These are phyloP conservation scores for Macaranga tanarius DNA, from an alignment of 441 rosid species.

Conservation along the genomic window DNA sequence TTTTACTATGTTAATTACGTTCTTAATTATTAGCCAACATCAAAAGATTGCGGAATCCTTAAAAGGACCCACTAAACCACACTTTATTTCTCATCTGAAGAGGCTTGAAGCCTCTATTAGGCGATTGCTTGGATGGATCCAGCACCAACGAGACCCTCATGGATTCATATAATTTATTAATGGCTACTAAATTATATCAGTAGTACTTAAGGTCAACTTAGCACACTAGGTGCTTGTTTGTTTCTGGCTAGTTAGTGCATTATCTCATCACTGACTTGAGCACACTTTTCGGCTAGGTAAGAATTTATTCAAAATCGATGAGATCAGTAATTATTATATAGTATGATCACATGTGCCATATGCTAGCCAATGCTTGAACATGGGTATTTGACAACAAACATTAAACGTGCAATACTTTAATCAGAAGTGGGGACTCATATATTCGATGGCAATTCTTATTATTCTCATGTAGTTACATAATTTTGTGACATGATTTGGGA, in stretches of 20 bases:
- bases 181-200: constrained; percentile 16
- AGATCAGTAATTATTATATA: not conserved
- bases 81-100: not conserved
- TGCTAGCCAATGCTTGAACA: not conserved
- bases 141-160: constrained; percentile 12
- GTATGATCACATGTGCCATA: not conserved
- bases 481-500: not conserved
- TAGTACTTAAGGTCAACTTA: constrained; percentile 14
- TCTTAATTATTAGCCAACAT: too few relatives aligned
- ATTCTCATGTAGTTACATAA: not conserved
- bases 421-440: not conserved
- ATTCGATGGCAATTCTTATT: not conserved
- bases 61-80: constrained; percentile 18
- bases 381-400: not conserved
- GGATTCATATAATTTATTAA: too few relatives aligned
- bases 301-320: not conserved
- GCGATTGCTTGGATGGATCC: constrained; percentile 13
- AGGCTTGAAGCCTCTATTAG: constrained; percentile 7
- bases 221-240: constrained; percentile 3
- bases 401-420: not conserved
- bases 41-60: too few relatives aligned
- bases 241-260: not conserved
- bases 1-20: too few relatives aligned
- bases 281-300: not conserved
- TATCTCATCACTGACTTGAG: not conserved